A percentile compares a stretch with the other conserved stretches of the same genome.
Evolutionary conservation across 768 basidiomycete species (phyloP).

Genomic region (Naematelia aurantialba): DNA sequence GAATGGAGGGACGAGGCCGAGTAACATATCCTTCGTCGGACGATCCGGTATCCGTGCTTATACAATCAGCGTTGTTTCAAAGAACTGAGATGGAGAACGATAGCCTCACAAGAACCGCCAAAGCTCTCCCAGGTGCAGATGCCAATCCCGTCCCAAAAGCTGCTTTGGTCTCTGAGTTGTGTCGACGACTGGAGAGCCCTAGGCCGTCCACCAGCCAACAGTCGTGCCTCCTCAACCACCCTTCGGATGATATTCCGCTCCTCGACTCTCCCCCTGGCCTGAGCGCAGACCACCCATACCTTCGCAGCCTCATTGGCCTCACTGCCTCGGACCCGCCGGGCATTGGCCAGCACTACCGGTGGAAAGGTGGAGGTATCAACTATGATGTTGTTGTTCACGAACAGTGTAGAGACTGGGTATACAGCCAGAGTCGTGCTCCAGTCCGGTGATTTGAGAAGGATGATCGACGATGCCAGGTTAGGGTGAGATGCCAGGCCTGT

Average conservation of each 20-base stretch:
- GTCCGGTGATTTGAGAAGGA: constrained; percentile 23
- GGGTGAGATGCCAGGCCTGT: constrained; percentile 12
- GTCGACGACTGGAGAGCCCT: too few species aligned
- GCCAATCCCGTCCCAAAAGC: constrained; percentile 29
- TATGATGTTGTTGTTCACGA: constrained; percentile 17
- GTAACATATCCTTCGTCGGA: constrained; percentile 23
- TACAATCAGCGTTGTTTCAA: background rate
- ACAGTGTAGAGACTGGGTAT: constrained; percentile 21
- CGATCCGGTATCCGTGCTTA: background rate
- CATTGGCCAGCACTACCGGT: constrained; percentile 11
- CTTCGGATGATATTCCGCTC: constrained; percentile 16
- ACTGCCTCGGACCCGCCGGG: constrained; percentile 6
- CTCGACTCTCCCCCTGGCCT: constrained; percentile 2
- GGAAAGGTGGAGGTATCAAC: constrained; percentile 4
- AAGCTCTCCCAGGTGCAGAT: constrained; percentile 40
- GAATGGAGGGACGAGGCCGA: constrained; percentile 15
- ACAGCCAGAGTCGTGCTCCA: constrained; percentile 18
- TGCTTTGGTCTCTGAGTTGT: too few species aligned
- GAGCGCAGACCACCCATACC: constrained; percentile 17
- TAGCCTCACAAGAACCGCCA: constrained; percentile 14
- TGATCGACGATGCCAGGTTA: constrained; percentile 16
- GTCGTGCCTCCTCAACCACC: constrained; percentile 23
- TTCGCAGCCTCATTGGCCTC: too few species aligned
- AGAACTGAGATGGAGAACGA: background rate
- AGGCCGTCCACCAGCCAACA: constrained; percentile 8